Base-by-base conservation (phyloP, 306 rosid species). In the Trifolium repens region DNA sequence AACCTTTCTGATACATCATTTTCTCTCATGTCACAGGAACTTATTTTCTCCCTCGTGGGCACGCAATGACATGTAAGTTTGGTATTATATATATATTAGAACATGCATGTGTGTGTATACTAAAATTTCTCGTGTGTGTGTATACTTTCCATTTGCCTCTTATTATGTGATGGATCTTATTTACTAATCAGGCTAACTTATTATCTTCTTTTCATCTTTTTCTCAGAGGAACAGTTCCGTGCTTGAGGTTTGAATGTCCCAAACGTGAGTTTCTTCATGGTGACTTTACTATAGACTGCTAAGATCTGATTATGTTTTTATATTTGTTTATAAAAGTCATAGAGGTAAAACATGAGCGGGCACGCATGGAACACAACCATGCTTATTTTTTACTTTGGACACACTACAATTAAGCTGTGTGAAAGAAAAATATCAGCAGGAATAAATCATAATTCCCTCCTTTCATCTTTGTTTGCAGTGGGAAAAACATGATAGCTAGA, bases 191-290 rank as follows among this genome's bases (percentile, higher is more conserved):
- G 67, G 70, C 76, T 67, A 67, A 77, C 72, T 19, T 79, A 13
- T 78, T 80, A 5, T 72, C 15, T 46, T 11, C 10, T 44, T 49
- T 62, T 19, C 53, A 11, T 70, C 26, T 8, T 52, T 52, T 26
- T 83, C 22, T 63, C 80, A 86, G 89, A 67, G 81, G 83, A 78
- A 57, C 8, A 17, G 85, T 55, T 80, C 37, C 92, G 7, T 91
- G 96, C 77, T 74, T 78, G 80, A 46, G 79, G 8, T 32, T 32
- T 32, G 8, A 16, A 24, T 89, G 93, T 72, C 9, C 58, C 26
- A 52, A 27, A 75, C 7, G 93, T 85, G 73, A 79, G 89, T 83
- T 40, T 32, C 6, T 32, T 32, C 35, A 13, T 24, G 12, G 35
- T 32, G 2, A 30, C 3, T 32, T 32, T 32, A 32, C 35, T 32